Evolutionary conservation across 1,139 yeast species (phyloP), one percentile per base, ranked within the genome.

Genomic region (Geotrichum australiense): DNA sequence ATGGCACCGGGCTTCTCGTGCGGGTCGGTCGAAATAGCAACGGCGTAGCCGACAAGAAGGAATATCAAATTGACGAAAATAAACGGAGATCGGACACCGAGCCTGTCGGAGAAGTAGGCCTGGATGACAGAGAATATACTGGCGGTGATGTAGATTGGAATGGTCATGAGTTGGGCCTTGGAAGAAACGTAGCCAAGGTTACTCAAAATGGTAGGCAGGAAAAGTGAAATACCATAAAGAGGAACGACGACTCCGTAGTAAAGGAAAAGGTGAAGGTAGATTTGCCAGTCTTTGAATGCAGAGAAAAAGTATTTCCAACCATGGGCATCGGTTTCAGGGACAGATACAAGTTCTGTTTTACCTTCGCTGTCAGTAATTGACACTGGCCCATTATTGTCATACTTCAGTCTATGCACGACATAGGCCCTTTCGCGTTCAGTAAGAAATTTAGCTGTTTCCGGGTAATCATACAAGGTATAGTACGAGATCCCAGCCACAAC

Each of bases 401-500:
- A 52, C 16, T 52, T 69, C 63, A 74, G 61, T 51, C 76, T 69
- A 49, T 64, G 62, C 49, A 68, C 66, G 39, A 74, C 60, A 48
- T 68, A 73, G 19, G 60, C 62, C 29, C 67, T 62, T 54, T 76
- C 81, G 32, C 68, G 64, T 12, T 58, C 64, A 26, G 60, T 68
- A 45, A 76, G 64, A 58, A 75, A 75, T 43, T 66, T 63, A 20
- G 74, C 66, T 41, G 67, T 65, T 23, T 61, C 62, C 19, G 77
- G 77, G 57, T 62, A 67, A 52, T 74, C 78, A 23, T 76, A 75
- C 41, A 77, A 59, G 2, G 70, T 55, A 49, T 71, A 70, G 52
- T 61, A 74, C 23, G 75, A 65, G 16, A 66, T 46, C 14, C 14
- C 37, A 5, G 45, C 74, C 47, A 73, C 68, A 2, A 70, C 69